Conservation (phyloP, 23 red algal species). For the Gracilaria domingensis region DNA sequence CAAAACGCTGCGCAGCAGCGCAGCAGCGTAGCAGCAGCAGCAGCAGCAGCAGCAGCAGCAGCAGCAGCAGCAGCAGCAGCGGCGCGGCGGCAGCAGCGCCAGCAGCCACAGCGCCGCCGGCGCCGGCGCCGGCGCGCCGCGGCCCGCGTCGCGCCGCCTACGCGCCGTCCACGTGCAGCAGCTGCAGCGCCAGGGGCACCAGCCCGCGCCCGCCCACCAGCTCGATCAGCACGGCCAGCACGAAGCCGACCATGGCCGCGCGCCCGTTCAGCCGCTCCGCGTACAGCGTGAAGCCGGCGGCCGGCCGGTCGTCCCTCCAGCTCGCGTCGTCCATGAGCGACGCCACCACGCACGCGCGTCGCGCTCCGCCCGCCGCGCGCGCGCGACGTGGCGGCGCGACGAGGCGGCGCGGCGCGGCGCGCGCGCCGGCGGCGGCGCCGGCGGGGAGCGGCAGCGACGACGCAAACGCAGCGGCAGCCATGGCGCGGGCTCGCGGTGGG, state of each 20-base stretch:
- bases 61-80: no score
- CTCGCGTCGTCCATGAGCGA: background rate
- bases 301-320: constrained; percentile 1
- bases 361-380: background rate
- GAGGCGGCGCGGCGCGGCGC: background rate
- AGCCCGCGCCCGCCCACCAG: constrained; percentile 7
- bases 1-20: no score
- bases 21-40: no score
- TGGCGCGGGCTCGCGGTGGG: background rate
- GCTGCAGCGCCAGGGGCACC: background rate
- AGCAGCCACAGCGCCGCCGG: no score
- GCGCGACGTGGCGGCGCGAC: background rate
- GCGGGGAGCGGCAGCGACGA: background rate
- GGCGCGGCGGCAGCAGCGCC: no score
- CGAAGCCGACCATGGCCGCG: constrained; percentile 45
- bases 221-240: constrained; percentile 11
- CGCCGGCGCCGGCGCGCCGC: no score
- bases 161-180: background rate
- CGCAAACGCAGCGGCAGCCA: background rate
- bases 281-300: constrained; percentile 19
- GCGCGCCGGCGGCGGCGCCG: background rate
- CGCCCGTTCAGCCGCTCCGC: constrained; percentile 39
- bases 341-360: background rate
- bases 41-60: no score
- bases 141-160: background rate